Base-by-base conservation (phyloP, 2,329 filamentous ascomycete species). In the Diaporthe capsici region DNA sequence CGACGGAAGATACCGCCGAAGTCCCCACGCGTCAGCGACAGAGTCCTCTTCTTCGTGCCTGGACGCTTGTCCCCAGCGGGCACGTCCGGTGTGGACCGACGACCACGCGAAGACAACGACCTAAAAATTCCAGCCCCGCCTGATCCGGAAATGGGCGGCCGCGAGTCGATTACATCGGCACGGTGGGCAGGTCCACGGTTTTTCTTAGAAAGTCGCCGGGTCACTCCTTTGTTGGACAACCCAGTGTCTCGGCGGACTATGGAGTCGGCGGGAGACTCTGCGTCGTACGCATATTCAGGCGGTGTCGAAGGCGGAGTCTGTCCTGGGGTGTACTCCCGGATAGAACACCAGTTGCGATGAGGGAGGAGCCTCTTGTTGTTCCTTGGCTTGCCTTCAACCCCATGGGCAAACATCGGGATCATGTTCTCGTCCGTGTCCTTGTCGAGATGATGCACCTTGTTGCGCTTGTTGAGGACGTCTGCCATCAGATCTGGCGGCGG, bases 341-440 rank as follows among this genome's bases (percentile, higher is more conserved):
- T 98, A 3, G 95, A 94, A 83, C 96, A 98, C 94, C 96, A 99
- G 83, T 99, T 99, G 44, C 97, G 91, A 76, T 97, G 93, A 28
- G 96, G 96, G 13, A 98, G 88, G 2, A 99, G 87, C 76, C 93
- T 92, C 81, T 95, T 97, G 83, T 99, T 99, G 84, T 98, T 98
- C 77, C 97, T 91, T 28, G 92, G 89, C 83, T 95, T 97, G 55
- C 95, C 94, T 80, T 98, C 95, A 1, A 98, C 95, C 78, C 97
- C 97, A 75, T 95, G 92, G 1, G 90, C 91, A 83, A 99, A 99
- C 77, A 99, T 92, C 0, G 96, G 95, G 58, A 98, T 97, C 94
- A 99, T 97, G 83, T 95, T 92, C 84, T 99, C 97, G 75, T 98
- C 95, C 0, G 97, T 99, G 74, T 96, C 88, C 76, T 89, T 88